A percentile compares a stretch with the other conserved stretches of the same genome.
Conservation (phyloP, 495 filamentous ascomycete genomes). For the Usnea hakonensis region DNA sequence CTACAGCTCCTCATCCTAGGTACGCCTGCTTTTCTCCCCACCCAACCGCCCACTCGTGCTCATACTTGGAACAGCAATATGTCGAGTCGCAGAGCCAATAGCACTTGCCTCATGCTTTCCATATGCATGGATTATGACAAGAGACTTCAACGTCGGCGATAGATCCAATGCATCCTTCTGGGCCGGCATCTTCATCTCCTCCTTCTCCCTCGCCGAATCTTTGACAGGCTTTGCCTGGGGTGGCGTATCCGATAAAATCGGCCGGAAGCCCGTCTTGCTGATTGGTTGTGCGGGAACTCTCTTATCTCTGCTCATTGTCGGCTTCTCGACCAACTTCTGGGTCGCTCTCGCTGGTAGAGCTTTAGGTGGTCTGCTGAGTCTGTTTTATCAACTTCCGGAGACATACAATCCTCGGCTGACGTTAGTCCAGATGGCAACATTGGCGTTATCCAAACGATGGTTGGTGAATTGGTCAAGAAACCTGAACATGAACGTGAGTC, state of each 20-base stretch:
- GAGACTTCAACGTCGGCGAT: conserved; percentile 60
- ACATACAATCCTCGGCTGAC: neutral
- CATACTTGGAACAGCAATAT: conserved; percentile 44
- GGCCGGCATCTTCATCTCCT: conserved; percentile 77
- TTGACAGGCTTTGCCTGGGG: conserved; percentile 83
- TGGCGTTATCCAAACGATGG: conserved; percentile 89
- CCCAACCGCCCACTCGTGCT: conserved; percentile 25
- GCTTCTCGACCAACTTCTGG: conserved; percentile 75
- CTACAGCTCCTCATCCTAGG: conserved; percentile 70
- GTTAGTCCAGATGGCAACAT: conserved; percentile 58
- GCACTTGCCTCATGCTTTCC: conserved; percentile 82
- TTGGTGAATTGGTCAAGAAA: conserved; percentile 69
- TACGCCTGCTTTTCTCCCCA: conserved; percentile 31
- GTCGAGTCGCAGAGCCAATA: conserved; percentile 80
- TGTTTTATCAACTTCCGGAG: neutral
- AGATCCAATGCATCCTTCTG: conserved; percentile 69
- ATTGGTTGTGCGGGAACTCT: conserved; percentile 74
- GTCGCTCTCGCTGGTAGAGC: conserved; percentile 63
- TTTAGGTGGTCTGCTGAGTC: conserved; percentile 66
- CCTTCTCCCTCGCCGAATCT: conserved; percentile 74
- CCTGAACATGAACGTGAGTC: conserved; percentile 76
- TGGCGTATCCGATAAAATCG: conserved; percentile 67
- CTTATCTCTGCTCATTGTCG: conserved; percentile 70
- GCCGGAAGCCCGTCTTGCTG: conserved; percentile 76
- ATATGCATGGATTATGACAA: conserved; percentile 79